Percentiles rank a stretch among this genome's conserved stretches.
These are phyloP conservation scores for Cladosporium sp. DNA, from an alignment of 2,329 filamentous ascomycete species.

Conservation along the genomic window DNA sequence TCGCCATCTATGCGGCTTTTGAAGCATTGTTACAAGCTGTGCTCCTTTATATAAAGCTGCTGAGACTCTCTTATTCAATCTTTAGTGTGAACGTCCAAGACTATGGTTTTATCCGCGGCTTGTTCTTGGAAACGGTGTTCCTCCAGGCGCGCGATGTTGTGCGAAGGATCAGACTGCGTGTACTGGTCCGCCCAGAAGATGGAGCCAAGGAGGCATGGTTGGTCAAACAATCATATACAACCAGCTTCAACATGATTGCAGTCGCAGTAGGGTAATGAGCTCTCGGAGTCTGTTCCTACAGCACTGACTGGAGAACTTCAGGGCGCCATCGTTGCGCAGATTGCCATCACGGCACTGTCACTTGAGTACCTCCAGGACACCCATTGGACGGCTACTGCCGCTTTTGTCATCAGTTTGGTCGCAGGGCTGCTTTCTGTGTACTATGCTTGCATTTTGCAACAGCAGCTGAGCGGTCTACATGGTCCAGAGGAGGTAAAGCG, in stretches of 20 bases:
- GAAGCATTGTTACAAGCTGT: too few species aligned
- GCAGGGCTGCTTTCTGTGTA: neutral
- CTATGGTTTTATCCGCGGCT: too few species aligned
- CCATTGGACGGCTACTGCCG: neutral
- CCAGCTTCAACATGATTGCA: neutral
- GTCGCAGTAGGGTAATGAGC: neutral
- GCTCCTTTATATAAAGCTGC: too few species aligned
- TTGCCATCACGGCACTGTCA: neutral
- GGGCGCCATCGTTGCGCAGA: slow-evolving; percentile 7
- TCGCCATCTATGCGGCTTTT: too few species aligned
- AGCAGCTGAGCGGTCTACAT: neutral
- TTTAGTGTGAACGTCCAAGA: too few species aligned
- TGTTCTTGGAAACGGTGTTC: too few species aligned
- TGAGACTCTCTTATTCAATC: too few species aligned
- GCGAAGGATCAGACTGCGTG: too few species aligned
- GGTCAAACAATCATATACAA: neutral
- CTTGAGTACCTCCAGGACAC: neutral
- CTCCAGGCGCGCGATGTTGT: too few species aligned
- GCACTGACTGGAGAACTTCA: neutral
- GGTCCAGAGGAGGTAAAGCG: neutral
- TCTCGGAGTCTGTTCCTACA: neutral
- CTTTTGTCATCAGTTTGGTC: neutral
- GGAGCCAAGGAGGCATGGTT: too few species aligned
- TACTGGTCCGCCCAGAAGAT: too few species aligned
- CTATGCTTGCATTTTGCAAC: neutral